Base-by-base conservation (phyloP, 2,329 filamentous ascomycete genomes). In the Colletotrichum zoysiae region DNA sequence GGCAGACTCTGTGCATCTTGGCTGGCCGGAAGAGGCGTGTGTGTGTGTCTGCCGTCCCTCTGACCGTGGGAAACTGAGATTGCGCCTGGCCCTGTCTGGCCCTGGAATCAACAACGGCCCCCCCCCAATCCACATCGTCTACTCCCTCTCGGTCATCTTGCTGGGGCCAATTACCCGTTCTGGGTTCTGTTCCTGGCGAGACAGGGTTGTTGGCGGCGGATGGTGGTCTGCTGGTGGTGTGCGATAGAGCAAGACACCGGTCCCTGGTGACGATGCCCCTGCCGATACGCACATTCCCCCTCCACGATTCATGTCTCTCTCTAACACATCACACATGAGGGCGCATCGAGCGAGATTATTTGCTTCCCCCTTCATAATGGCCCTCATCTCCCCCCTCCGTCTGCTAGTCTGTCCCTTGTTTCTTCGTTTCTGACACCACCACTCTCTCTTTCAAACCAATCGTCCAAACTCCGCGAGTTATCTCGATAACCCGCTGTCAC, bases 401-500 rank as follows among this genome's bases (percentile, higher is more conserved):
- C 20, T n/a, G 12, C 48, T 26, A 38, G 14, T 9, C 4, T 5
- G 50, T 33, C 59, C 26, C 59, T 38, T 16, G 23, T 20, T 70
- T 44, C 23, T 66, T 30, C 50, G 44, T 55, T 65, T 44, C 35
- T 63, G 26, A 33, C 56, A 56, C 57, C 38, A 62, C 44, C 40
- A 44, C 69, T 48, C 64, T 72, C 69, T 56, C 66, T 58, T 48
- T 67, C 65, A 59, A 61, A 53, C 67, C 51, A 65, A 55, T 65
- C 59, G 65, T 71, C 69, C 69, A 71, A 50, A 70, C 53, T 72
- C 65, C 73, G 70, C 70, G 73, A 70, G 63, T 64, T 55, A 51
- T 67, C 50, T 55, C n/a, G 38, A 61, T 61, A 67, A 44, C 70
- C 56, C 71, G 73, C 73, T 67, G 73, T 74, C 73, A 74, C 48